These are phyloP conservation scores for Ceratobasidium sp. DNA, from an alignment of 1,284 basidiomycete species.

Conservation along the genomic window DNA sequence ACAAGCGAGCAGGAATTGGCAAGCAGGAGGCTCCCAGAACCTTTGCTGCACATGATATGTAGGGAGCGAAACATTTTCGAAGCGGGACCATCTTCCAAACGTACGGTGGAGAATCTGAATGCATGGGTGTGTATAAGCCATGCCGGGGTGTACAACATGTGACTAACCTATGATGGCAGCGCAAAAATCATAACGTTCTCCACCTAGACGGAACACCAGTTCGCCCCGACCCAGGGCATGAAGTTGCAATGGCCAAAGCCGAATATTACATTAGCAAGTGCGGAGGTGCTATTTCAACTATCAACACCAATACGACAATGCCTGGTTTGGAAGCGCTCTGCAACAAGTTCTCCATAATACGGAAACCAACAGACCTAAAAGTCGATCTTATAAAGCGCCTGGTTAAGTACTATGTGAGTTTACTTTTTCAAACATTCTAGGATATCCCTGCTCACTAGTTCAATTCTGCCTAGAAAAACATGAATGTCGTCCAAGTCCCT, in stretches of 20 bases:
- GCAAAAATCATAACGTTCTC: too few species aligned
- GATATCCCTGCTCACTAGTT: not conserved
- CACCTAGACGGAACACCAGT: too few species aligned
- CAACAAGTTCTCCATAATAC: not conserved
- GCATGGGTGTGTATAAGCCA: not conserved
- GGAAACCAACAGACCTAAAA: not conserved
- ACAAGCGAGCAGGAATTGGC: not conserved
- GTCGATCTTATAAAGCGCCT: not conserved
- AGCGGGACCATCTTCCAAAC: not conserved
- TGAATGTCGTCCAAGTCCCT: not conserved
- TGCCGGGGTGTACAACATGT: not conserved
- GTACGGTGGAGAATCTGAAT: not conserved
- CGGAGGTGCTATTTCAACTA: not conserved
- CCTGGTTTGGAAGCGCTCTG: not conserved
- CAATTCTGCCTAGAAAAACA: not conserved
- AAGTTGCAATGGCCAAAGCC: too few species aligned
- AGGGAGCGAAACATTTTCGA: not conserved
- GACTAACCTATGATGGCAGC: not conserved
- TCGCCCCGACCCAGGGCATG: too few species aligned
- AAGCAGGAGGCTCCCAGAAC: not conserved
- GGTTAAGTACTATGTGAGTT: constrained; percentile 1
- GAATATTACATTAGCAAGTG: not conserved
- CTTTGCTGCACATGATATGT: not conserved
- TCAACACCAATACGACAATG: not conserved
- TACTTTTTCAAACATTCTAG: not conserved